Evolutionary conservation across 2,329 filamentous ascomycete genomes (phyloP), one percentile per base, ranked within the genome.

Genomic region (Aspergillus phoenicis): DNA sequence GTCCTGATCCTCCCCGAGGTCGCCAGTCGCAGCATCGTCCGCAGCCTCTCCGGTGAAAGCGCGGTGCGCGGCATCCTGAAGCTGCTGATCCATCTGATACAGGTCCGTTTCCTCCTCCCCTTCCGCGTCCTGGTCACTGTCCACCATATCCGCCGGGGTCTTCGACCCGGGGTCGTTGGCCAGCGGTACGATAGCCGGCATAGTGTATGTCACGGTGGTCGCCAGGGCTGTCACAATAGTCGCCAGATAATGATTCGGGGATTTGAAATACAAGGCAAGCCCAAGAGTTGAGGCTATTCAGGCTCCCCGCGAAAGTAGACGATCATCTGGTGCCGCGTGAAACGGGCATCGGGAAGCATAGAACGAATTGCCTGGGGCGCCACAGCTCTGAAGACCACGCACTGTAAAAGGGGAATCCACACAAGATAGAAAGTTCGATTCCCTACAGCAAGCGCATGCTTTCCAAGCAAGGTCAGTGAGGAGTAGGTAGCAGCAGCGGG

Each of bases 81-180:
- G 70, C 54, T 74, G 74, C 58, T 77, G 74, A 52, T 77, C 75
- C 73, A 75, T 74, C 49, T 72, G 71, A 57, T 77, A 78, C 33
- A 78, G 58, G 58, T 79, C 77, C 15, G 76, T 75, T 57, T 78
- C 76, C 52, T 79, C 77, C 61, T 79, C 77, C n/a, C 78, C 78
- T 60, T 79, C 77, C 20, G 78, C 78, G 61, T 80, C 78, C 66
- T 76, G 73, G 57, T 80, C 78, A 64, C 77, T 79, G 60, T 78
- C 77, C 47, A 73, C 67, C 61, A 72, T 61, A 57, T 77, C 74
- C 33, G 68, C 61, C 36, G 70, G 70, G 43, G 71, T 67, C 64
- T 73, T 71, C 61, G 71, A 66, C 59, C 70, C 68, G 51, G 71
- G 68, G 64, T 77, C 72, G 64, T 74, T 70, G 61, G 71, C 70